Conservation (phyloP, 2,329 filamentous ascomycete species). For the Penicillium sp. region DNA sequence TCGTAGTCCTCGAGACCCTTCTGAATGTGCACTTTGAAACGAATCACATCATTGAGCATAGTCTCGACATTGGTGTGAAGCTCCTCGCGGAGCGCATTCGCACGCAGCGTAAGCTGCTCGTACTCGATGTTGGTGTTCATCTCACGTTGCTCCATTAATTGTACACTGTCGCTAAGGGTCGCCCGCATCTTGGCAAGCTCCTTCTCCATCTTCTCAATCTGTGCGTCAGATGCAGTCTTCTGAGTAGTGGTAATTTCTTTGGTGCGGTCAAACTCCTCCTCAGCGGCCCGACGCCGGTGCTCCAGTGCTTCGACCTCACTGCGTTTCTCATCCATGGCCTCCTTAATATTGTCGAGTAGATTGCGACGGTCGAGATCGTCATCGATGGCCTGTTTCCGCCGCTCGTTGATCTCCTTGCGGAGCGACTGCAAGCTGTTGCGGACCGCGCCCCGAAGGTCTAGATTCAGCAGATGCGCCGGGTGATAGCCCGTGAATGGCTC, state of each 20-base stretch:
- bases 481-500: conserved; percentile 85
- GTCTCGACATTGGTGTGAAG: conserved; percentile 95
- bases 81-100: conserved; percentile 84
- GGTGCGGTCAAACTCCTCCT: conserved; percentile 91
- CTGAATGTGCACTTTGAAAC: conserved; percentile 97
- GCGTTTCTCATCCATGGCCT: conserved; percentile 93
- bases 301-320: conserved; percentile 89
- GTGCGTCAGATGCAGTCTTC: conserved; percentile 82
- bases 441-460: conserved; percentile 80
- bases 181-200: conserved; percentile 91
- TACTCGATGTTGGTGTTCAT: conserved; percentile 97
- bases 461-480: conserved; percentile 80
- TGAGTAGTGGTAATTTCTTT: conserved; percentile 85
- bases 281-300: conserved; percentile 80
- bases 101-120: conserved; percentile 83
- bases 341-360: conserved; percentile 88
- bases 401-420: conserved; percentile 88
- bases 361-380: conserved; percentile 94
- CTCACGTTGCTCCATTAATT: conserved; percentile 89
- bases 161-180: conserved; percentile 78
- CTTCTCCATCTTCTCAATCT: conserved; percentile 99
- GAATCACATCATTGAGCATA: conserved; percentile 95
- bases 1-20: conserved; percentile 92
- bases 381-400: conserved; percentile 77
- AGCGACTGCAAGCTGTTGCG: conserved; percentile 75